Base-by-base conservation (phyloP, 345 rosid genomes). In the Trapa incisa region DNA sequence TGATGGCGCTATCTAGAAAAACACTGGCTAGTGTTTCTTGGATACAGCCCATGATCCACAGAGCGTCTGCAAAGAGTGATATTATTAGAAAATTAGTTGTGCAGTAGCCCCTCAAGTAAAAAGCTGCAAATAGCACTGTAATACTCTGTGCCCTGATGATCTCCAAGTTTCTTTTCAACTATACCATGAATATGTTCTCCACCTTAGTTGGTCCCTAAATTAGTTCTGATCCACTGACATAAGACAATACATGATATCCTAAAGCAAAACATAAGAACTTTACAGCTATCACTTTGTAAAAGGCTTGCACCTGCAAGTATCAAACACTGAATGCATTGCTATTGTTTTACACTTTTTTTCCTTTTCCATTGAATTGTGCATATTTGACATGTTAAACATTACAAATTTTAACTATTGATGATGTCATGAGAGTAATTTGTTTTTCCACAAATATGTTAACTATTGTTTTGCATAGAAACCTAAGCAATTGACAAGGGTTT, bases 171-270 rank as follows among this genome's bases (percentile, higher is more conserved):
- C 50, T 57, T 76, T 81, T 77, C 88, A 82, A 86, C 83, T 76
- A 72, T 60, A 80, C 83, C 77, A 50, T 50, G 5, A 86, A 75
- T 81, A 70, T 84, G 92, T 84, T 83, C 87, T 89, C 92, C 89
- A 87, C 92, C 77, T 74, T 80, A 39, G 63, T 57, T 70, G 85
- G 88, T 75, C 80, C 71, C 66, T 45, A 75, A 67, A 29, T 68
- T 75, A 1, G 4, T 11, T 45, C 5, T 11, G 13, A 6, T 45
- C 45, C 12, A 45, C 13, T 1, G 48, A 11, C 48, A 45, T 45
- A 45, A 45, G 43, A 45, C 48, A 45, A 45, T 45, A 1, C 2
- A 13, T 7, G 48, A 7, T 45, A 45, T 5, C 48, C 7, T 45
- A 45, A 45, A 6, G 48, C 13, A 45, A 45, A 6, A 13, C 13